These are phyloP conservation scores for Fraxinus sp. DNA, from an alignment of 305 asterid genomes.

Conservation along the genomic window DNA sequence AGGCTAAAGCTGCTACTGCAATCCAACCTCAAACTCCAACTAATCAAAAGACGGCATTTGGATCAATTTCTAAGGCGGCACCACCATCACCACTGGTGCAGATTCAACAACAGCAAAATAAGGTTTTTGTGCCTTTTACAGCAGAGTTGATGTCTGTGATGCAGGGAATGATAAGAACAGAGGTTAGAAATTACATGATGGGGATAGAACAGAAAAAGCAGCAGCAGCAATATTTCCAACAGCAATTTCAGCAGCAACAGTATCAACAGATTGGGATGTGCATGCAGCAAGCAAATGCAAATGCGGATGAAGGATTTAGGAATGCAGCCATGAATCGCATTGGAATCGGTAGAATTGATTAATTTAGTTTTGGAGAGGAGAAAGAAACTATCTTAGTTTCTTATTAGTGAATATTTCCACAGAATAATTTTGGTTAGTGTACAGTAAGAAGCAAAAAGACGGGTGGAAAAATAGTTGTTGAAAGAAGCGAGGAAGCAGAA, in stretches of 20 bases:
- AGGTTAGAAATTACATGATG: slow-evolving; percentile 76
- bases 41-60: background rate
- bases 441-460: slow-evolving; percentile 21
- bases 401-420: slow-evolving; percentile 14
- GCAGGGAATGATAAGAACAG: slow-evolving; percentile 82
- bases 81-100: slow-evolving; percentile 7
- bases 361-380: slow-evolving; percentile 10
- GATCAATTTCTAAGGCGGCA: background rate
- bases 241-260: slow-evolving; percentile 30
- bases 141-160: slow-evolving; percentile 68
- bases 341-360: slow-evolving; percentile 64
- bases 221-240: slow-evolving; percentile 25
- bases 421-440: slow-evolving; percentile 34
- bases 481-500: background rate
- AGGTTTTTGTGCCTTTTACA: slow-evolving; percentile 57
- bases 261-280: slow-evolving; percentile 50
- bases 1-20: background rate
- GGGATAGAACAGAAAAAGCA: slow-evolving; percentile 47
- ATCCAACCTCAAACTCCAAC: background rate
- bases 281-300: slow-evolving; percentile 57
- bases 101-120: slow-evolving; percentile 35
- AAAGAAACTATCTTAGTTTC: slow-evolving; percentile 55
- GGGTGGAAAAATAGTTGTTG: slow-evolving; percentile 9
- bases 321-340: slow-evolving; percentile 60
- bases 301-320: slow-evolving; percentile 62